Evolutionary conservation across 2,329 filamentous ascomycete genomes (phyloP).

Genomic region (Tolypocladium inflatum): DNA sequence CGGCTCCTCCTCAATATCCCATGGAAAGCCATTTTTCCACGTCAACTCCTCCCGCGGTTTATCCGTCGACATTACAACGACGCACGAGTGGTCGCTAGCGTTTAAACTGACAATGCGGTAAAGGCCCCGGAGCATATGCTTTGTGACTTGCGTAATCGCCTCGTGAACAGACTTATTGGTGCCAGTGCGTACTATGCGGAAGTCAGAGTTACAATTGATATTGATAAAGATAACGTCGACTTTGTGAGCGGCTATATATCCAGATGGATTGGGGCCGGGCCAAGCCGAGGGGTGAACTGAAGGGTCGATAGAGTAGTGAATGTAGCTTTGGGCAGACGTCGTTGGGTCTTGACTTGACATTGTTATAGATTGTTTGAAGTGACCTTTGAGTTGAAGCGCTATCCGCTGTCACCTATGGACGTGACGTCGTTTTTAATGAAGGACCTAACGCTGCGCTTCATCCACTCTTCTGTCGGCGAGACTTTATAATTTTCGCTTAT

Average conservation of each 20-base stretch:
- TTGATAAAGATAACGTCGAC: background rate
- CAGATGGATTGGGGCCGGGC: background rate
- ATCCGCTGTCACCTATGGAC: background rate
- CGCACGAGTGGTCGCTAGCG: background rate
- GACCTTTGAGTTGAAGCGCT: background rate
- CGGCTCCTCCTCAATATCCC: background rate
- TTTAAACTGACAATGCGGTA: constrained; percentile 1
- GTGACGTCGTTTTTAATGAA: background rate
- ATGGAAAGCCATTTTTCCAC: constrained; percentile 2
- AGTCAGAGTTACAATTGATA: background rate
- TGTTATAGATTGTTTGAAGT: background rate
- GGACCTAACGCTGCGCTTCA: background rate
- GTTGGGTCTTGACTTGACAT: background rate
- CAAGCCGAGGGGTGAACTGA: background rate
- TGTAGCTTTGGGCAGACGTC: background rate
- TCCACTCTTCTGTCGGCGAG: background rate
- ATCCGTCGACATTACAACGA: constrained; percentile 1
- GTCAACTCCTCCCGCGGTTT: background rate
- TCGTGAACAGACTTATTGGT: background rate
- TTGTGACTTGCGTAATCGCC: background rate
- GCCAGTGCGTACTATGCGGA: background rate
- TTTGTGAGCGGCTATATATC: background rate
- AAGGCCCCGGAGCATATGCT: background rate
- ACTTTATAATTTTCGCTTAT: background rate
- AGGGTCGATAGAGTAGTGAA: background rate